These are phyloP conservation scores for Yamadazyma sp. DNA, from an alignment of 805 yeast genomes.

Conservation along the genomic window DNA sequence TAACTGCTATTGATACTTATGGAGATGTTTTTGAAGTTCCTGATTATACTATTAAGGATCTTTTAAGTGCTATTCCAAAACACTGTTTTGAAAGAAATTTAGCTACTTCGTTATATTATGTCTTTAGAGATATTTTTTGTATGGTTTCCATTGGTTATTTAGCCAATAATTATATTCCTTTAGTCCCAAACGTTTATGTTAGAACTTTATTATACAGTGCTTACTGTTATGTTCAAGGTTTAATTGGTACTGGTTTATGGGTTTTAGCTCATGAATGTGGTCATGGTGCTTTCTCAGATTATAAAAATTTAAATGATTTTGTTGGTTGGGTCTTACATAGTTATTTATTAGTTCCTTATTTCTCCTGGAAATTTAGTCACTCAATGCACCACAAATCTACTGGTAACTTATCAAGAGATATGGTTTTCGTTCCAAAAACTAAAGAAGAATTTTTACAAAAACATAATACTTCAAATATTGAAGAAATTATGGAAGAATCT, in stretches of 20 bases:
- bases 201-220: conserved; percentile 42
- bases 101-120: conserved; percentile 55
- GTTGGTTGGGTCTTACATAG: conserved; percentile 86
- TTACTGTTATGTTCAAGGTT: conserved; percentile 35
- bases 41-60: conserved; percentile 71
- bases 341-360: conserved; percentile 75
- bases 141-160: conserved; percentile 47
- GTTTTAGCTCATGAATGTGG: conserved; percentile 91
- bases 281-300: conserved; percentile 79
- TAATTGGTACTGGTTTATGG: conserved; percentile 79
- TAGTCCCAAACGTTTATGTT: conserved; percentile 37
- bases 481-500: conserved; percentile 68
- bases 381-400: conserved; percentile 90
- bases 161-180: conserved; percentile 54
- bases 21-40: conserved; percentile 74
- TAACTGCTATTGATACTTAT: conserved; percentile 50
- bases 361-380: conserved; percentile 83
- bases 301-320: conserved; percentile 67
- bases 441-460: conserved; percentile 50
- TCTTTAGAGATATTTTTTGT: conserved; percentile 57
- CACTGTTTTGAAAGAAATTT: conserved; percentile 69
- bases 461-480: conserved; percentile 35
- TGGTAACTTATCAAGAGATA: conserved; percentile 77
- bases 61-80: conserved; percentile 67
- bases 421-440: conserved; percentile 78